phyloP scores from a whole-genome alignment of 108 stramenopile species.

The Cylindrotheca closterium region DNA sequence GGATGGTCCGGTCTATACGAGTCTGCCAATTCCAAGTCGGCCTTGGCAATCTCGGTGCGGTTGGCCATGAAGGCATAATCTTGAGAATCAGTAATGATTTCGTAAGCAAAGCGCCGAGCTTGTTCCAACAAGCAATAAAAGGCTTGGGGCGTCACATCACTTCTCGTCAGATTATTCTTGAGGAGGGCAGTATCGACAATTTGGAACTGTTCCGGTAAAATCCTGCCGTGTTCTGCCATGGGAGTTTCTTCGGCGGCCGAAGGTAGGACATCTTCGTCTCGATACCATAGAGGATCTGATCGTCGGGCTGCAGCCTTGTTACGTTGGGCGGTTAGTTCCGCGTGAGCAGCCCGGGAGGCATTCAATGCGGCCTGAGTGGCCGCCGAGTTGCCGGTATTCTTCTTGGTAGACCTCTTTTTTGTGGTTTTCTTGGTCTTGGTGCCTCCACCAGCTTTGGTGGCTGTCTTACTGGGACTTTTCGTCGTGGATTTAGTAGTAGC shows the following conservation, averaged over 20 bases:
- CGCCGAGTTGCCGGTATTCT: conserved; percentile 6
- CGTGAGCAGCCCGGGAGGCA: conserved; percentile 34
- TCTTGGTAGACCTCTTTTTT: conserved; percentile 17
- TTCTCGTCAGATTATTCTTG: conserved; percentile 50
- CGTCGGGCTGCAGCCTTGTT: conserved; percentile 33
- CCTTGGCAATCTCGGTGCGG: conserved; percentile 45
- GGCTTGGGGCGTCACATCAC: conserved; percentile 71
- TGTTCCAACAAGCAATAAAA: conserved; percentile 78
- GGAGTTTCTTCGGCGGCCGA: conserved; percentile 23
- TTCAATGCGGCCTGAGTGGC: conserved; percentile 15
- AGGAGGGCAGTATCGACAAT: conserved; percentile 61
- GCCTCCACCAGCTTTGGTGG: conserved; percentile 40
- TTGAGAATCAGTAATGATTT: conserved; percentile 72
- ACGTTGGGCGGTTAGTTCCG: conserved; percentile 36
- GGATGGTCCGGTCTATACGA: conserved; percentile 57
- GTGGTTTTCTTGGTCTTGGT: conserved; percentile 23
- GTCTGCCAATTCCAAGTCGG: conserved; percentile 44
- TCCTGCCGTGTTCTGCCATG: conserved; percentile 26
- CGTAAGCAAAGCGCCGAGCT: conserved; percentile 69
- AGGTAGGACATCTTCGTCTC: conserved; percentile 44
- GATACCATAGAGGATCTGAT: conserved; percentile 59
- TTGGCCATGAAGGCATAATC: conserved; percentile 67
- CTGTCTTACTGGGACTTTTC: conserved; percentile 37
- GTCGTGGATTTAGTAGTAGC: conserved; percentile 9
- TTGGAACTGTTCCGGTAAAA: conserved; percentile 62